These are phyloP conservation scores for Hydrangea macrophylla DNA, from an alignment of 148 eudicot species.

Conservation along the genomic window DNA sequence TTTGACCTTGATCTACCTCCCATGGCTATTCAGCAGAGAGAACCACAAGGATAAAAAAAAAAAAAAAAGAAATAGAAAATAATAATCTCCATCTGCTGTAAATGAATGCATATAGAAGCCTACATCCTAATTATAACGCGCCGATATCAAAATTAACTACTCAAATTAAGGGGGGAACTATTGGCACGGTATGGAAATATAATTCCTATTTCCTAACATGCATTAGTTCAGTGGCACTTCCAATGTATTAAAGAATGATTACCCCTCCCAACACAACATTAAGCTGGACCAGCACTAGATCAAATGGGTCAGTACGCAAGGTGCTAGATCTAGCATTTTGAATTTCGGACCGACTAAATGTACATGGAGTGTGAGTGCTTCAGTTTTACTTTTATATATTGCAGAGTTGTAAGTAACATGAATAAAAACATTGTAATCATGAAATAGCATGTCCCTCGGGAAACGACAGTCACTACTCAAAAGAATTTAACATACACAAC, in stretches of 20 bases:
- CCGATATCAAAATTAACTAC: not conserved
- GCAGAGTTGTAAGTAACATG: not conserved
- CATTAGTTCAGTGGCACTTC: not conserved
- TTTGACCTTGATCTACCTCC: conserved; percentile 50
- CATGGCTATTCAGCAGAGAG: conserved; percentile 64
- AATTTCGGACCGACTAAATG: too few relatives aligned
- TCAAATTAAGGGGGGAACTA: not conserved
- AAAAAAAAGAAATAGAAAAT: not conserved
- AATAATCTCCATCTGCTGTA: not conserved
- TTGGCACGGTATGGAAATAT: not conserved
- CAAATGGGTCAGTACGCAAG: too few relatives aligned
- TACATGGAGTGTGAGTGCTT: not conserved
- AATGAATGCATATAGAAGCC: not conserved
- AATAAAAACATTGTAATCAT: too few relatives aligned
- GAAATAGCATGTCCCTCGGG: not conserved
- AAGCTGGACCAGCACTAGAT: too few relatives aligned
- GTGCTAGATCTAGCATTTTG: too few relatives aligned
- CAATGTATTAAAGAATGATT: not conserved
- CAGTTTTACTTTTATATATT: not conserved
- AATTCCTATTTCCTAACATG: not conserved
- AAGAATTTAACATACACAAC: not conserved
- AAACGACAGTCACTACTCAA: not conserved
- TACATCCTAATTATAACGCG: not conserved
- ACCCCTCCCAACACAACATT: too few relatives aligned
- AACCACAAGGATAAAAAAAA: not conserved